A percentile compares a stretch with the other conserved stretches of the same genome.
Conservation (phyloP, 805 yeast species). For the Saccharomyces paradoxus region DNA sequence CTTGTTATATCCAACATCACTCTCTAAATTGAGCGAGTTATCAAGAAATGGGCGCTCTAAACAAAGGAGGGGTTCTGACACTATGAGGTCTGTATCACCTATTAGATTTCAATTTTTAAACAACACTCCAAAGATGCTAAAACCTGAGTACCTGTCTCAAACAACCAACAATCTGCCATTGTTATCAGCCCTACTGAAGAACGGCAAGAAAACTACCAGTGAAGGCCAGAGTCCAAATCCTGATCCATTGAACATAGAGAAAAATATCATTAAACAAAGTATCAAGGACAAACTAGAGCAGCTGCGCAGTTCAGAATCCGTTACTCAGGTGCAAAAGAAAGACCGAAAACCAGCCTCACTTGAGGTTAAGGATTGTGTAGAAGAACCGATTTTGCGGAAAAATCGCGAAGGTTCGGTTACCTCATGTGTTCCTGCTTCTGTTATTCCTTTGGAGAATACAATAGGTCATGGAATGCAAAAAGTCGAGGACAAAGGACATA, state of each 20-base stretch:
- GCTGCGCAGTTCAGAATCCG: slow-evolving; percentile 7
- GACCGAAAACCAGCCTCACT: neutral
- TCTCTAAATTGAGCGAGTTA: slow-evolving; percentile 25
- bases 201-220: slow-evolving; percentile 1
- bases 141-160: slow-evolving; percentile 22
- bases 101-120: slow-evolving; percentile 18
- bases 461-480: neutral
- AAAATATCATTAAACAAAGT: slow-evolving; percentile 3
- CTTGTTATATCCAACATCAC: slow-evolving; percentile 25
- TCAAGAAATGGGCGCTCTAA: slow-evolving; percentile 16
- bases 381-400: neutral
- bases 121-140: slow-evolving; percentile 25
- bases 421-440: neutral
- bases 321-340: neutral
- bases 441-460: neutral
- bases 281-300: slow-evolving; percentile 18
- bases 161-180: slow-evolving; percentile 13
- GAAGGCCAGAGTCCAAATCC: neutral
- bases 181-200: slow-evolving; percentile 18
- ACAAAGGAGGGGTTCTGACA: slow-evolving; percentile 17
- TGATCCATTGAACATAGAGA: neutral
- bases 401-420: neutral
- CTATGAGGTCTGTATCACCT: slow-evolving; percentile 24
- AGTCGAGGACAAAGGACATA: neutral
- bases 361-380: neutral